Evolutionary conservation across 2,329 filamentous ascomycete species (phyloP), one percentile per base, ranked within the genome.

Genomic region (Paraphoma chrysanthemicola): DNA sequence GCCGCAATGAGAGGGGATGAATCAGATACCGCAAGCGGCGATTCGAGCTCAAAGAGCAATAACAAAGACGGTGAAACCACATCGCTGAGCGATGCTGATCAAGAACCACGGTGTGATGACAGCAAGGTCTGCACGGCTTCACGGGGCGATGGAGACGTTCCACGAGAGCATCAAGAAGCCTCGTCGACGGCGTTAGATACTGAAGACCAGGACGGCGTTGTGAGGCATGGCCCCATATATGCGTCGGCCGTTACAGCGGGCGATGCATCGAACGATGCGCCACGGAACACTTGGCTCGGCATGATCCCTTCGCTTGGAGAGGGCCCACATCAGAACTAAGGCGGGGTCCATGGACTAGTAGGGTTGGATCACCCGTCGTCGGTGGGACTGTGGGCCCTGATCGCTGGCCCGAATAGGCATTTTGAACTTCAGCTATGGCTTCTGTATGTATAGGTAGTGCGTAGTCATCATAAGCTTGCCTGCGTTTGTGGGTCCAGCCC

Each of bases 241-340:
- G 43, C 23, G 16, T 54, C 57, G 43, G 45, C 43, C 28, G 31
- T 47, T 43, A 30, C 46, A 18, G 43, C 48, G 10, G 33, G 44
- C 31, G 46, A 48, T 51, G 36, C 50, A 23, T 48, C 54, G 14
- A 47, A 51, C 18, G 50, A 60, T 45, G 47, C 54, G 30, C 54
- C 56, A 39, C 54, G 48, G 30, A 51, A 56, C n/a, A 63, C 48
- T 14, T 62, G 50, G 55, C 41, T 62, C 31, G 61, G 57, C 23
- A 49, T 58, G 41, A 42, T 56, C 17, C 58, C 60, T 23, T 44
- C 53, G 14, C 53, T 63, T 46, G 56, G 44, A 53, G 38, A 62
- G 28, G 58, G 53, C 16, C 53, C 48, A 29, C 45, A 55, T 14
- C 42, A 58, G 44, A 23, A 33, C 14, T 54, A 41, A 17, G 36